phyloP scores from a whole-genome alignment of 1,284 basidiomycete species.

The Leccinum pachyderme region DNA sequence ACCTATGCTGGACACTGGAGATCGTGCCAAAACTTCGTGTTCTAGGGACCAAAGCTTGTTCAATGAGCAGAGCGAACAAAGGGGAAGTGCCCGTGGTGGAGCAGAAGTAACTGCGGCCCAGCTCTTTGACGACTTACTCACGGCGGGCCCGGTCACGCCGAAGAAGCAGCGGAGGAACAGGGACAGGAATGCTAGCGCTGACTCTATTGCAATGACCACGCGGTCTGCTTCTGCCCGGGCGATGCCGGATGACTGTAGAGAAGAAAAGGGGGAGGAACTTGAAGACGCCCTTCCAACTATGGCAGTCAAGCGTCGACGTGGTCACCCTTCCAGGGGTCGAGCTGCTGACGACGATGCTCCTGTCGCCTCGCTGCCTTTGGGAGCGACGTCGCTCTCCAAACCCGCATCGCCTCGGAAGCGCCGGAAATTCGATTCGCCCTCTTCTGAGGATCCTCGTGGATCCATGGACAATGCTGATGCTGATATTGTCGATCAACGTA shows the following conservation, averaged over 20 bases:
- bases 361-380: neutral
- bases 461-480: slow-evolving; percentile 3
- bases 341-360: slow-evolving; percentile 5
- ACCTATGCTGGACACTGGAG: slow-evolving; percentile 20
- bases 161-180: slow-evolving; percentile 16
- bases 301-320: slow-evolving; percentile 30
- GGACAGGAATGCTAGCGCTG: slow-evolving; percentile 13
- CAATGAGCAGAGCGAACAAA: slow-evolving; percentile 20
- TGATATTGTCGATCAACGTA: slow-evolving; percentile 7
- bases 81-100: slow-evolving; percentile 2
- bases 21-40: slow-evolving; percentile 19
- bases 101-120: slow-evolving; percentile 28
- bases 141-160: slow-evolving; percentile 8
- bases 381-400: slow-evolving; percentile 12
- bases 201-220: slow-evolving; percentile 17
- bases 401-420: slow-evolving; percentile 26
- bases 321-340: slow-evolving; percentile 18
- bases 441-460: slow-evolving; percentile 7
- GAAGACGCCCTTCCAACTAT: slow-evolving; percentile 9
- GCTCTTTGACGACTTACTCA: slow-evolving; percentile 32
- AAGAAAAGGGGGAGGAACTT: slow-evolving; percentile 6
- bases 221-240: slow-evolving; percentile 20
- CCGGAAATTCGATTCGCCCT: slow-evolving; percentile 25
- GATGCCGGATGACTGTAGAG: slow-evolving; percentile 11
- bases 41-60: slow-evolving; percentile 11